These are phyloP conservation scores for Fraxinus sp. DNA, from an alignment of 305 asterid species.

Conservation along the genomic window DNA sequence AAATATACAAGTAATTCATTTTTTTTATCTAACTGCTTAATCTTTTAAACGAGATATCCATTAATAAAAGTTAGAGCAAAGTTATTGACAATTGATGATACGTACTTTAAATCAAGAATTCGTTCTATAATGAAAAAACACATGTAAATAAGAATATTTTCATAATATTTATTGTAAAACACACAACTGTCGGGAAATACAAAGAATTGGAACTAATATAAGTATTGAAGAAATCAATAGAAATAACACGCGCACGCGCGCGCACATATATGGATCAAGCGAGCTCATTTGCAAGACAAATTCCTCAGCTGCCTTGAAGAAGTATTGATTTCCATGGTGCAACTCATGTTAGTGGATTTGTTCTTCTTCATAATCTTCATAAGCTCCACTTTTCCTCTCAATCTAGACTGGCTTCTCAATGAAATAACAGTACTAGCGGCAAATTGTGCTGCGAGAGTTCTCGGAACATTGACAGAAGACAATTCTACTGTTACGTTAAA, in stretches of 20 bases:
- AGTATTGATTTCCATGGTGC: slow-evolving; percentile 15
- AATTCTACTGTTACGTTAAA: slow-evolving; percentile 11
- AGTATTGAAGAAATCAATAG: neutral
- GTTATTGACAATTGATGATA: too few relatives aligned
- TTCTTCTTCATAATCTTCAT: slow-evolving; percentile 25
- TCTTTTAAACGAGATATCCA: too few relatives aligned
- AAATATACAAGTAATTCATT: too few relatives aligned
- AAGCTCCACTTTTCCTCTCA: slow-evolving; percentile 28
- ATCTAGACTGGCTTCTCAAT: slow-evolving; percentile 12
- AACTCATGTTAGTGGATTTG: slow-evolving; percentile 17
- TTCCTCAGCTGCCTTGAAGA: neutral
- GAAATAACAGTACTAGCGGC: neutral
- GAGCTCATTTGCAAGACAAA: neutral
- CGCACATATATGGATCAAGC: too few relatives aligned
- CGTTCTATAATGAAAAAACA: too few relatives aligned
- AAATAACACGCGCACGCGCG: neutral
- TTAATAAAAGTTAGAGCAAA: too few relatives aligned
- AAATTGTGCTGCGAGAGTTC: neutral
- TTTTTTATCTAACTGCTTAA: too few relatives aligned
- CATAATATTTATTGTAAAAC: neutral
- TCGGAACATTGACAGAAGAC: neutral
- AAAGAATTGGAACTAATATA: neutral
- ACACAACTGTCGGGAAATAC: neutral
- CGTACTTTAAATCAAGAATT: too few relatives aligned
- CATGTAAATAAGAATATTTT: too few relatives aligned